Evolutionary conservation across 2,329 filamentous ascomycete species (phyloP).

Genomic region (Aspergillus intermedius): DNA sequence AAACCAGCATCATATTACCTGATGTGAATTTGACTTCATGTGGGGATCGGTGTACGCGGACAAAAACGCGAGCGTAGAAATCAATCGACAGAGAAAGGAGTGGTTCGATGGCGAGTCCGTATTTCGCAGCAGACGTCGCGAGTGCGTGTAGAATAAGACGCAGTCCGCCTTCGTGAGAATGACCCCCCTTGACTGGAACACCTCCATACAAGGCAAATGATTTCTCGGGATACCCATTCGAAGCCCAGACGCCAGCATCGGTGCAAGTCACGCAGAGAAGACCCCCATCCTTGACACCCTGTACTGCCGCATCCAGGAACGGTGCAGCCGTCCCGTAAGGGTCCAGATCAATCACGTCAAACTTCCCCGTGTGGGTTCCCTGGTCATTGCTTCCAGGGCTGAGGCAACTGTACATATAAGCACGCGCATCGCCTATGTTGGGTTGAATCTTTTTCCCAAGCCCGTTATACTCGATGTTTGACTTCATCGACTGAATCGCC

Average conservation of each 20-base stretch:
- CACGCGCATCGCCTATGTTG: slow-evolving; percentile 74
- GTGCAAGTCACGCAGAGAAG: slow-evolving; percentile 94
- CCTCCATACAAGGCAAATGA: slow-evolving; percentile 91
- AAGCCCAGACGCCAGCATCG: slow-evolving; percentile 91
- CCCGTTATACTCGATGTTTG: slow-evolving; percentile 79
- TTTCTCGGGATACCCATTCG: slow-evolving; percentile 90
- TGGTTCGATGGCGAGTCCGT: slow-evolving; percentile 84
- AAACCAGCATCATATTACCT: slow-evolving; percentile 86
- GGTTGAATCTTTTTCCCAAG: slow-evolving; percentile 64
- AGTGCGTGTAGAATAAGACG: slow-evolving; percentile 79
- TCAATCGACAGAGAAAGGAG: slow-evolving; percentile 90
- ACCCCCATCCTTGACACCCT: slow-evolving; percentile 80
- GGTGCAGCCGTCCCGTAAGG: slow-evolving; percentile 90
- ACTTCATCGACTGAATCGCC: slow-evolving; percentile 71
- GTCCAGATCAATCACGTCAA: slow-evolving; percentile 93
- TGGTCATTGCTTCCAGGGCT: slow-evolving; percentile 36
- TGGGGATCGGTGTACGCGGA: slow-evolving; percentile 71
- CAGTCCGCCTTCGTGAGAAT: slow-evolving; percentile 83
- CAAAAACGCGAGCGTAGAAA: slow-evolving; percentile 87
- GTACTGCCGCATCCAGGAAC: slow-evolving; percentile 85
- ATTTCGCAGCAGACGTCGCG: slow-evolving; percentile 70
- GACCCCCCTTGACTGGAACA: slow-evolving; percentile 72
- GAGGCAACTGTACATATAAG: slow-evolving; percentile 78
- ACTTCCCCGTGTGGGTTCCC: slow-evolving; percentile 48
- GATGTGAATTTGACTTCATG: slow-evolving; percentile 84